Evolutionary conservation across 1,139 yeast species (phyloP).

Genomic region (Blastobotrys serpentis): DNA sequence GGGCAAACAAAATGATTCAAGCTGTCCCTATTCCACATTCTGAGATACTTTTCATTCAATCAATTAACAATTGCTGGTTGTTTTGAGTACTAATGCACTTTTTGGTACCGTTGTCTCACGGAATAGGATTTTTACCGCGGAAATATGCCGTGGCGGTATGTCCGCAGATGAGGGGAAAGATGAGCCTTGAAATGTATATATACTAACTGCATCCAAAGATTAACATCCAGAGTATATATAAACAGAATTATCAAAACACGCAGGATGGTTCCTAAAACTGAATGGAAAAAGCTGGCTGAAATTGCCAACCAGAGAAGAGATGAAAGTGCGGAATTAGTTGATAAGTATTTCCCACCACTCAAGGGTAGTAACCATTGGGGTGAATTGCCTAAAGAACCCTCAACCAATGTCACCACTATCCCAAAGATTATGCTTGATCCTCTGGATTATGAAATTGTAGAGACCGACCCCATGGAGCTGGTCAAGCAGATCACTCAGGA

Average conservation of each 20-base stretch:
- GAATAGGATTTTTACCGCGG: not conserved
- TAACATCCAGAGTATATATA: no score
- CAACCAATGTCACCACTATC: conserved; percentile 31
- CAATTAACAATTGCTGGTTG: not conserved
- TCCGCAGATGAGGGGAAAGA: not conserved
- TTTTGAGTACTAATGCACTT: not conserved
- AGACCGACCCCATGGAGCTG: conserved; percentile 35
- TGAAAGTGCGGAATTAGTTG: conserved; percentile 32
- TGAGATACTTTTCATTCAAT: no score
- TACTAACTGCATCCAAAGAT: no score
- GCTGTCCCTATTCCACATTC: no score
- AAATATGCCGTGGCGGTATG: not conserved
- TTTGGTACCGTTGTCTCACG: not conserved
- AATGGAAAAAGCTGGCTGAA: conserved; percentile 15
- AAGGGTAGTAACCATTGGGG: conserved; percentile 27
- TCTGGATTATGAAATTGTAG: conserved; percentile 33
- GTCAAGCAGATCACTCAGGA: conserved; percentile 44
- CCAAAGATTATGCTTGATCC: conserved; percentile 28
- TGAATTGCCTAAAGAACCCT: conserved; percentile 31
- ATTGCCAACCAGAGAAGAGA: conserved; percentile 27
- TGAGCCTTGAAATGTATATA: not conserved
- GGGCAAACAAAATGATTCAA: not conserved
- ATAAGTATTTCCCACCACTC: conserved; percentile 31
- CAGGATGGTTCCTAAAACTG: conserved; percentile 9
- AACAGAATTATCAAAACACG: not conserved